Evolutionary conservation across 306 rosid species (phyloP), one percentile per base, ranked within the genome.

Genomic region (Medicago lupulina): DNA sequence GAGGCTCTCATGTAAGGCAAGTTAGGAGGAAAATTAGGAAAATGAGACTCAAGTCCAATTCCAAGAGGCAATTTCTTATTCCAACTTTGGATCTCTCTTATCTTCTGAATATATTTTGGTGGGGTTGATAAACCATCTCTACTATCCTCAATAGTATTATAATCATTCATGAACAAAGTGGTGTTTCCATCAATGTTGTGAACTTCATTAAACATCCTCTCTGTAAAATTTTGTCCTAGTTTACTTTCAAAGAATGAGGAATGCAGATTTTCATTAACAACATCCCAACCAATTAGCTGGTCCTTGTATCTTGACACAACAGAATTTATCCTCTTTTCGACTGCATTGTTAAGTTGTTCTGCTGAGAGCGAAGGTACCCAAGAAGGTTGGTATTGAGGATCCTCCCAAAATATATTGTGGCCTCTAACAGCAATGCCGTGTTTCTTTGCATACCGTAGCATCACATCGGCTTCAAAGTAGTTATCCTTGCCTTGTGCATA

Each of bases 351-450:
- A 4, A 93, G 85, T 6, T 80, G 78, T 0, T 0, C 2, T 2
- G 36, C 38, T 0, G 91, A 28, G 12, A 93, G 89, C 6, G 90
- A 82, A 15, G 51, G 28, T 10, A 93, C 69, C 98, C 98, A 93
- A 9, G 78, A 9, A 1, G 77, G 91, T 51, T 82, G 85, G 81
- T 15, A 82, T 0, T 0, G 1, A 23, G 87, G 90, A 64, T 93
- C 96, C 7, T 86, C 92, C 98, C 96, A 88, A 31, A 93, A 66
- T 9, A 93, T 51, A 18, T 86, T 91, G 88, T 93, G 97, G 71
- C 93, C 98, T 0, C 97, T 77, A n/a, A 93, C 96, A 2, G 28
- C n/a, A 41, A 93, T 69, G 21, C 61, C 50, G 70, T 87, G 78
- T 8, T 74, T 39, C 54, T 82, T 58, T 4, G 92, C 82, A 55